Conservation (phyloP, 1,284 basidiomycete genomes). For the Marasmius oreades region DNA sequence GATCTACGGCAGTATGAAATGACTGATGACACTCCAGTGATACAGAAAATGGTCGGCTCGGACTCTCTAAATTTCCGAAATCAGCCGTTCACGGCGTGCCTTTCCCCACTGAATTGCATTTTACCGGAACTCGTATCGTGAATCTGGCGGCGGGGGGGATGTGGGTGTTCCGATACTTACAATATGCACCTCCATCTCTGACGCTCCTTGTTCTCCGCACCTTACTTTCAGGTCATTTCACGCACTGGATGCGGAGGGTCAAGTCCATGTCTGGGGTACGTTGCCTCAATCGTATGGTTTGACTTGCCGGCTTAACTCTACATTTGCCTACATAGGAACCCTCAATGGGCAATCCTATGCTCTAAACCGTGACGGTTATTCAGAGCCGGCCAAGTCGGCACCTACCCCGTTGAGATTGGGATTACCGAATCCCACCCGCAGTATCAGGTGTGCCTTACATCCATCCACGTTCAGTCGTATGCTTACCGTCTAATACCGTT, state of each 20-base stretch:
- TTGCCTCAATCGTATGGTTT: constrained; percentile 7
- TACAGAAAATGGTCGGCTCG: constrained; percentile 56
- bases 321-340: constrained; percentile 41
- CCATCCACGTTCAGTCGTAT: constrained; percentile 10
- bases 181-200: not conserved
- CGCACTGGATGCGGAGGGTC: constrained; percentile 71
- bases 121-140: constrained; percentile 65
- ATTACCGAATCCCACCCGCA: constrained; percentile 53
- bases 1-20: constrained; percentile 3
- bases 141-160: constrained; percentile 77
- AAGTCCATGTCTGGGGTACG: constrained; percentile 80
- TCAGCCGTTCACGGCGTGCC: constrained; percentile 42
- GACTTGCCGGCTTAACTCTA: constrained; percentile 9
- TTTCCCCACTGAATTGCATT: constrained; percentile 56
- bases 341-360: constrained; percentile 48
- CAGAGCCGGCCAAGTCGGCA: constrained; percentile 47
- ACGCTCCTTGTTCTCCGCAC: not conserved
- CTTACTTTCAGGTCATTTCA: constrained; percentile 65
- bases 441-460: constrained; percentile 49
- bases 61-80: constrained; percentile 38
- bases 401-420: constrained; percentile 50
- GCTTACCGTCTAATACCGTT: constrained; percentile 6
- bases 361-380: constrained; percentile 52
- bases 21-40: constrained; percentile 32
- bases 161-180: constrained; percentile 36